Conservation (phyloP, 2,329 filamentous ascomycete species). For the Blumeriella jaapii region DNA sequence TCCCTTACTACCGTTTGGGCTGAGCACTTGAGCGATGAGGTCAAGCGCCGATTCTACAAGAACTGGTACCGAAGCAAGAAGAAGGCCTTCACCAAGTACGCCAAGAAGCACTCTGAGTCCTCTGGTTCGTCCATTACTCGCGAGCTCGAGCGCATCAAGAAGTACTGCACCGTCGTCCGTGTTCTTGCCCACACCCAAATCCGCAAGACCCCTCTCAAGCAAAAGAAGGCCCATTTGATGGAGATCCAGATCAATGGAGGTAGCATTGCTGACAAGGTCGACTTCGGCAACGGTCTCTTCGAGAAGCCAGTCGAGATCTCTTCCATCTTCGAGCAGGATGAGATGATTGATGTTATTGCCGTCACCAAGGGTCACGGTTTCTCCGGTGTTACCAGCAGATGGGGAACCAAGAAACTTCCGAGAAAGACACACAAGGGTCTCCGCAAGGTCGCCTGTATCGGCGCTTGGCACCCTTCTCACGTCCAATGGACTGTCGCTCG, state of each 20-base stretch:
- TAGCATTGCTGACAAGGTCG: slow-evolving; percentile 90
- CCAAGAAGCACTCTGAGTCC: slow-evolving; percentile 98
- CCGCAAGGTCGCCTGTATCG: slow-evolving; percentile 99
- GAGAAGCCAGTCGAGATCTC: slow-evolving; percentile 96
- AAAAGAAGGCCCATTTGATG: slow-evolving; percentile 99
- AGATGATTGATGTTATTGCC: slow-evolving; percentile 98
- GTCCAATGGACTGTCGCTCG: slow-evolving; percentile 99
- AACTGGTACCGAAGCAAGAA: slow-evolving; percentile 99
- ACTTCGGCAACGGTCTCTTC: slow-evolving; percentile 89
- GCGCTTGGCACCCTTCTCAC: slow-evolving; percentile 99
- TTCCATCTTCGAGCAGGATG: slow-evolving; percentile 96
- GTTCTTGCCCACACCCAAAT: slow-evolving; percentile 99
- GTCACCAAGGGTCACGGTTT: slow-evolving; percentile 99
- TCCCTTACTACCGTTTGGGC: slow-evolving; percentile 99
- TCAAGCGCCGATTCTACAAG: slow-evolving; percentile 99
- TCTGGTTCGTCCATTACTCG: slow-evolving; percentile 82
- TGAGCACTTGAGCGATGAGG: slow-evolving; percentile 95
- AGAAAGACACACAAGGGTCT: slow-evolving; percentile 99
- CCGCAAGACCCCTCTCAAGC: slow-evolving; percentile 98
- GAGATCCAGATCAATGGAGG: slow-evolving; percentile 99
- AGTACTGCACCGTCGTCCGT: slow-evolving; percentile 99
- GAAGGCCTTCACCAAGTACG: slow-evolving; percentile 99
- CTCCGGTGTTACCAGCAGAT: slow-evolving; percentile 92
- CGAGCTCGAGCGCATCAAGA: slow-evolving; percentile 99
- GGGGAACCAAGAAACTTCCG: slow-evolving; percentile 99